A percentile compares a stretch with the other conserved stretches of the same genome.
These are phyloP conservation scores for Cordia subcordata DNA, from an alignment of 257 asterid species.

Conservation along the genomic window DNA sequence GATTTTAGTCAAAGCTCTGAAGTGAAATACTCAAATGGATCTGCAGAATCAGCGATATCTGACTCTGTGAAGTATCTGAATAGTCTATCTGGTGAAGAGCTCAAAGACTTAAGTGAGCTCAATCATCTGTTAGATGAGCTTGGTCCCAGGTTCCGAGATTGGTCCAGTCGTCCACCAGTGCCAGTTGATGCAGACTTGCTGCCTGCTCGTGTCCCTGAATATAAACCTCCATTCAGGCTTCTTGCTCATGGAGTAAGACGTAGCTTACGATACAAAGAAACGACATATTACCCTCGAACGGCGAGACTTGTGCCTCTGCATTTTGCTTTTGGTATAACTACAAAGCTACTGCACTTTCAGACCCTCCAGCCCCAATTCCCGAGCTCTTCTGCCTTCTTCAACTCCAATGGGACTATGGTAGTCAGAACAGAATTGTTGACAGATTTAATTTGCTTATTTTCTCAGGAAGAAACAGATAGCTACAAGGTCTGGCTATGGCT, in stretches of 20 bases:
- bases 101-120: conserved; percentile 49
- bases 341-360: background rate
- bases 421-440: background rate
- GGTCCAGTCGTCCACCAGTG: conserved; percentile 81
- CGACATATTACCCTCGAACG: conserved; percentile 66
- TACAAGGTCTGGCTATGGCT: conserved; percentile 85
- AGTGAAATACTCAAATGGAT: conserved; percentile 17
- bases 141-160: conserved; percentile 80
- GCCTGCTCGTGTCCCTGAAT: conserved; percentile 66
- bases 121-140: conserved; percentile 60
- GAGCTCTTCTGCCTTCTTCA: background rate
- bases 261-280: conserved; percentile 50
- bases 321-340: conserved; percentile 72
- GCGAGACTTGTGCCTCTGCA: conserved; percentile 79
- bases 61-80: conserved; percentile 20
- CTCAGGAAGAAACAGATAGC: conserved; percentile 76
- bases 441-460: conserved; percentile 3
- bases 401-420: background rate
- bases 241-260: conserved; percentile 60
- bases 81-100: conserved; percentile 49
- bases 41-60: conserved; percentile 23
- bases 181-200: conserved; percentile 94
- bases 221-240: conserved; percentile 67
- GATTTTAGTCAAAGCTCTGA: conserved; percentile 22
- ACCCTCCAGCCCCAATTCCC: background rate